A percentile compares a stretch with the other conserved stretches of the same genome.
phyloP scores from a whole-genome alignment of 192 early-diverging fungal genomes.

The Lunasporangiospora selenospora region DNA sequence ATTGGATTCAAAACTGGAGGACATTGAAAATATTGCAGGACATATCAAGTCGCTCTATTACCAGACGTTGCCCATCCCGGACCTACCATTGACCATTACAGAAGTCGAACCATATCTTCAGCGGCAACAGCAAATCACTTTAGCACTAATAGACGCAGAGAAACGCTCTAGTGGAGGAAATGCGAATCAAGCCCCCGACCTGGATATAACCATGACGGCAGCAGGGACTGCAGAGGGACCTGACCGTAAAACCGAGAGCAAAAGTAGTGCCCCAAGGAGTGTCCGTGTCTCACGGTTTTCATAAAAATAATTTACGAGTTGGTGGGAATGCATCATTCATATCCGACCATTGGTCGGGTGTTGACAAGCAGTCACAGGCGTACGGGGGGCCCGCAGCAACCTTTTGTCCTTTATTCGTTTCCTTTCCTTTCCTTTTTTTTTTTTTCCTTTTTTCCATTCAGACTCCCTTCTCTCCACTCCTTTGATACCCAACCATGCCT shows the following conservation, averaged over 20 bases:
- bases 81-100: slow-evolving; percentile 60
- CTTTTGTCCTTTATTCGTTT: background rate
- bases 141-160: background rate
- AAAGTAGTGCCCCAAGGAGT: background rate
- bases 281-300: slow-evolving; percentile 18
- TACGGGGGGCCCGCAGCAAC: too few species aligned
- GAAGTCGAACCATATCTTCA: slow-evolving; percentile 59
- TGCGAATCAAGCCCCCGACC: too few species aligned
- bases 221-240: too few species aligned
- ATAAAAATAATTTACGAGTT: slow-evolving; percentile 4
- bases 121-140: background rate
- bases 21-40: slow-evolving; percentile 67
- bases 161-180: background rate
- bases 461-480: background rate
- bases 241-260: too few species aligned
- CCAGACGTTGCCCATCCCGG: slow-evolving; percentile 48
- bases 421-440: background rate
- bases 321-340: too few species aligned
- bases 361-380: too few species aligned
- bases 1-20: slow-evolving; percentile 78
- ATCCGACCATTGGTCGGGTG: too few species aligned
- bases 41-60: slow-evolving; percentile 69
- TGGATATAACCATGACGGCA: too few species aligned
- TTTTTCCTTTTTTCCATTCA: slow-evolving; percentile 2
- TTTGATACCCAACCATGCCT: slow-evolving; percentile 11